Conservation (phyloP, 441 rosid species). For the Sinapis alba region DNA sequence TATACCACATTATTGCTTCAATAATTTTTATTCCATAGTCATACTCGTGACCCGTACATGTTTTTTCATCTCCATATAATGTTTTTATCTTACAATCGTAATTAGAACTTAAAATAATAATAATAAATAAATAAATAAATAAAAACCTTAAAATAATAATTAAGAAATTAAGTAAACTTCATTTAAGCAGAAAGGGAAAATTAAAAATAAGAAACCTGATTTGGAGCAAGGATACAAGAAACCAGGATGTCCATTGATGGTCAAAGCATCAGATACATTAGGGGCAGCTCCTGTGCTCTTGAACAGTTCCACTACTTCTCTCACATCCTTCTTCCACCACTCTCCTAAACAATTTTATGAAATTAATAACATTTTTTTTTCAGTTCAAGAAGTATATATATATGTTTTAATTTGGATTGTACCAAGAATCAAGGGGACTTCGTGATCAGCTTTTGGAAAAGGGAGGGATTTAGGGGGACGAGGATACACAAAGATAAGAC, state of each 20-base stretch:
- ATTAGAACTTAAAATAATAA: not conserved
- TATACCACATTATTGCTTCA: not conserved
- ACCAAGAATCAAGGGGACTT: conserved; percentile 27
- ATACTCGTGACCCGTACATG: not conserved
- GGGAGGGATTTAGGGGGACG: conserved; percentile 41
- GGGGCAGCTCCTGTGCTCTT: conserved; percentile 39
- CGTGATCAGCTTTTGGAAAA: conserved; percentile 47
- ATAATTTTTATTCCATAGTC: not conserved
- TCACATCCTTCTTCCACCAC: conserved; percentile 58
- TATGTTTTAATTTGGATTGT: not conserved
- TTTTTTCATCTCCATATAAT: not conserved
- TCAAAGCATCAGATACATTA: conserved; percentile 49
- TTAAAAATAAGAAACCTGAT: conserved; percentile 34
- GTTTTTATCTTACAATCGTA: not conserved
- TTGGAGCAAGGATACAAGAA: conserved; percentile 52
- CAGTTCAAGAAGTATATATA: not conserved
- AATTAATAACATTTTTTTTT: not conserved
- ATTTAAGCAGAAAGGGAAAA: too few relatives aligned
- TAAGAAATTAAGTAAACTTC: not conserved
- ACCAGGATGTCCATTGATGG: conserved; percentile 65
- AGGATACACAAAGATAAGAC: conserved; percentile 56
- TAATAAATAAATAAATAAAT: not conserved
- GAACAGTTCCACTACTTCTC: conserved; percentile 29
- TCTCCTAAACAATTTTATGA: conserved; percentile 38
- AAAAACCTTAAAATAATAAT: not conserved